Evolutionary conservation across 2,329 filamentous ascomycete genomes (phyloP), one percentile per base, ranked within the genome.

Genomic region (Apiospora saccharicola): DNA sequence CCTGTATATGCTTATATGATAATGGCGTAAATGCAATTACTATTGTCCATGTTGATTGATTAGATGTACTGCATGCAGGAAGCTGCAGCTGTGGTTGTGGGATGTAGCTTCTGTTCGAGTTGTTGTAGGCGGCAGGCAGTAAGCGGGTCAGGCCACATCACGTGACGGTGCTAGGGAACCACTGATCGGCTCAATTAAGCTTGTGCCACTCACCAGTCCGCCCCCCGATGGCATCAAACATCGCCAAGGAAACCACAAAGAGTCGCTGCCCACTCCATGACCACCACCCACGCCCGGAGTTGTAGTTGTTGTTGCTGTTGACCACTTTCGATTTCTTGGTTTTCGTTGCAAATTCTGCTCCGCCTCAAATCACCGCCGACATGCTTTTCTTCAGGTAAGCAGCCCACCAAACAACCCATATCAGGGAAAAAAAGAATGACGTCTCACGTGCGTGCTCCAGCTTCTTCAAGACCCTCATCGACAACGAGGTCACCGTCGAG

Each of bases 381-480:
- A 78, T 78, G 77, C 70, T 78, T 26, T 78, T 78, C 71, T 78
- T 78, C 72, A 78, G 77, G 76, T 78, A 77, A 13, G 77, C 53
- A 24, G 26, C 37, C 41, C 41, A 26, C 37, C 41, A 22, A 47
- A 46, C n/a, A 41, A 26, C 4, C 41, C 8, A 44, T 47, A 43
- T 41, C 37, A 41, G 37, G 37, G 26, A 30, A 22, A 12, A 30
- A 22, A 44, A 30, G 24, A 44, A 46, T 30, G 43, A 51, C 43
- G 41, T 68, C 70, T 49, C 24, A 61, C 49, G n/a, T 68, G 30
- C 41, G 10, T 68, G 19, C 37, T 19, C 47, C 81, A 96, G 94
- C 86, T 98, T 98, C 87, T 98, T 98, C 91, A 98, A 98, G 85
- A 98, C 96, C 71, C 93, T 98, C 80, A 97, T 98, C 82, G 96